Evolutionary conservation across 768 basidiomycete genomes (phyloP).

Genomic region (Boletus reticulatus): DNA sequence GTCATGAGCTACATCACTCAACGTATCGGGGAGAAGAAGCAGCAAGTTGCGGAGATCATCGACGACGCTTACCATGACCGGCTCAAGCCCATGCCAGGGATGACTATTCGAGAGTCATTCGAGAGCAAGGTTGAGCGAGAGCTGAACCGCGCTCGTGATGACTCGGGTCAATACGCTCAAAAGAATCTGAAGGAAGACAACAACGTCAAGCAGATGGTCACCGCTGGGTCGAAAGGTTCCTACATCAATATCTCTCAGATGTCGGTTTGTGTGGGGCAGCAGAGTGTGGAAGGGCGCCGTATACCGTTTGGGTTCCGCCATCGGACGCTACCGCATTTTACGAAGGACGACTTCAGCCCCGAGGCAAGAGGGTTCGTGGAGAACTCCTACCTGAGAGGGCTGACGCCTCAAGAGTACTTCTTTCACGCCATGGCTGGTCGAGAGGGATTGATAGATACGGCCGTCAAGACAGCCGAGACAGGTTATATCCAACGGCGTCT

Average conservation of each 20-base stretch:
- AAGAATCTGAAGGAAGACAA: conserved; percentile 98
- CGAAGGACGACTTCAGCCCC: conserved; percentile 97
- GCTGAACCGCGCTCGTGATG: conserved; percentile 93
- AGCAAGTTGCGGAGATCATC: conserved; percentile 74
- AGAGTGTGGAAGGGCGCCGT: conserved; percentile 96
- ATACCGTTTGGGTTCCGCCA: conserved; percentile 98
- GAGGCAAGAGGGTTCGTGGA: conserved; percentile 98
- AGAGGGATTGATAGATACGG: conserved; percentile 98
- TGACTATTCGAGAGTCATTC: conserved; percentile 99
- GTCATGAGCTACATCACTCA: conserved; percentile 88
- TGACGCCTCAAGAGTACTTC: conserved; percentile 99
- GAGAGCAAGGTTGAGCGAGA: conserved; percentile 89
- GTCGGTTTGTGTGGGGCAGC: conserved; percentile 99
- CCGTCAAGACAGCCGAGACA: conserved; percentile 99
- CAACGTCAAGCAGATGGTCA: conserved; percentile 99
- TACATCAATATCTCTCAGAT: conserved; percentile 99
- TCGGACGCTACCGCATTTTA: conserved; percentile 94
- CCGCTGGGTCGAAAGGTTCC: conserved; percentile 97
- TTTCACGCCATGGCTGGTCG: conserved; percentile 99
- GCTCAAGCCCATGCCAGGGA: conserved; percentile 89
- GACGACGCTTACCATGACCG: conserved; percentile 81
- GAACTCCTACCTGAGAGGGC: conserved; percentile 94
- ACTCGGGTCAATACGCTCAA: conserved; percentile 95
- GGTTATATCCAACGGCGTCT: conserved; percentile 98
- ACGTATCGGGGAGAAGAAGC: conserved; percentile 80